These are phyloP conservation scores for Nicotiana benthamiana DNA, from an alignment of 257 asterid species.

Conservation along the genomic window DNA sequence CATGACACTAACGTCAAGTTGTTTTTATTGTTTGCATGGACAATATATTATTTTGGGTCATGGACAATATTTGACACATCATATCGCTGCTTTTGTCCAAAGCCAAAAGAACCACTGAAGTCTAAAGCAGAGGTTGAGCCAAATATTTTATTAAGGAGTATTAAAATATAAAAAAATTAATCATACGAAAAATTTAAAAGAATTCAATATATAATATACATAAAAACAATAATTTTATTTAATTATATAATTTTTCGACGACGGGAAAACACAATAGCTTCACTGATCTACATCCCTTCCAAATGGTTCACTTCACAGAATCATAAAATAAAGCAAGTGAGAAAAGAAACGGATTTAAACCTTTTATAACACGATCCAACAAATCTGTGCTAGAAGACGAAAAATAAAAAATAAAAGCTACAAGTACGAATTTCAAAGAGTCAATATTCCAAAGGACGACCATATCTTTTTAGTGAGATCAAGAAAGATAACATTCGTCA, in stretches of 20 bases:
- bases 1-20: neutral
- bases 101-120: neutral
- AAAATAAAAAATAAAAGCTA: neutral
- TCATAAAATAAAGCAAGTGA: neutral
- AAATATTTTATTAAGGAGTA: too few species aligned
- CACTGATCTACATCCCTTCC: neutral
- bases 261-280: too few species aligned
- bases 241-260: too few species aligned
- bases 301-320: neutral
- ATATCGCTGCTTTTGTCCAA: neutral
- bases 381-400: neutral
- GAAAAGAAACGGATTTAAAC: neutral
- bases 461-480: neutral
- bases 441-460: neutral
- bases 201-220: too few species aligned
- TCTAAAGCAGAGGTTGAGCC: too few species aligned
- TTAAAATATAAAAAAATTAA: too few species aligned
- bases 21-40: neutral
- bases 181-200: accelerated
- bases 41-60: too few species aligned
- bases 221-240: too few species aligned
- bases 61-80: neutral
- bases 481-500: neutral
- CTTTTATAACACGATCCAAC: neutral
- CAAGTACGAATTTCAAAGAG: neutral